Percentiles rank a stretch among this genome's conserved stretches.
Evolutionary conservation across 805 yeast species (phyloP).

Genomic region (Saccharomyces paradoxus): DNA sequence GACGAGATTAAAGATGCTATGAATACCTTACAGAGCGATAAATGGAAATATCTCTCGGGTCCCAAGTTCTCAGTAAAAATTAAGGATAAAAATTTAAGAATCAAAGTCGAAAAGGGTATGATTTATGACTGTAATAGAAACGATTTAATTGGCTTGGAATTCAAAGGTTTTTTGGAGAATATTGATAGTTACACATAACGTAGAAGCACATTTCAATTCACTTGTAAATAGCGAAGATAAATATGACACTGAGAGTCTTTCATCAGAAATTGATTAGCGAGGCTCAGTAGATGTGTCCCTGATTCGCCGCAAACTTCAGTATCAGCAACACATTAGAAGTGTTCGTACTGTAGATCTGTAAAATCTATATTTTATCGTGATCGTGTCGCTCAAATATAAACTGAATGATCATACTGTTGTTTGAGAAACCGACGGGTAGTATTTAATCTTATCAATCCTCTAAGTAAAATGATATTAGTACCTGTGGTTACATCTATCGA

Average conservation of each 20-base stretch:
- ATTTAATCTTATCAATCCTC: too few relatives aligned
- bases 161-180: slow-evolving; percentile 11
- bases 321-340: too few relatives aligned
- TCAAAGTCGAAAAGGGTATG: slow-evolving; percentile 46
- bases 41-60: slow-evolving; percentile 70
- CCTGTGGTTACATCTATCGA: too few relatives aligned
- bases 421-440: too few relatives aligned
- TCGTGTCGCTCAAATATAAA: too few relatives aligned
- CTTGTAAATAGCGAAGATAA: neutral
- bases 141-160: slow-evolving; percentile 11
- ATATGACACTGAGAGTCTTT: too few relatives aligned
- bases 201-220: neutral
- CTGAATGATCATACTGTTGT: too few relatives aligned
- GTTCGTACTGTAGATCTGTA: neutral
- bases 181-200: neutral
- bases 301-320: neutral
- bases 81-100: slow-evolving; percentile 27
- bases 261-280: too few relatives aligned
- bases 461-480: too few relatives aligned
- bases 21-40: slow-evolving; percentile 45
- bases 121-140: slow-evolving; percentile 12
- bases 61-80: slow-evolving; percentile 61
- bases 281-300: neutral
- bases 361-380: neutral
- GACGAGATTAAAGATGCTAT: slow-evolving; percentile 36